Base-by-base conservation (phyloP, 75 land plant species). In the Picea sitchensis region DNA sequence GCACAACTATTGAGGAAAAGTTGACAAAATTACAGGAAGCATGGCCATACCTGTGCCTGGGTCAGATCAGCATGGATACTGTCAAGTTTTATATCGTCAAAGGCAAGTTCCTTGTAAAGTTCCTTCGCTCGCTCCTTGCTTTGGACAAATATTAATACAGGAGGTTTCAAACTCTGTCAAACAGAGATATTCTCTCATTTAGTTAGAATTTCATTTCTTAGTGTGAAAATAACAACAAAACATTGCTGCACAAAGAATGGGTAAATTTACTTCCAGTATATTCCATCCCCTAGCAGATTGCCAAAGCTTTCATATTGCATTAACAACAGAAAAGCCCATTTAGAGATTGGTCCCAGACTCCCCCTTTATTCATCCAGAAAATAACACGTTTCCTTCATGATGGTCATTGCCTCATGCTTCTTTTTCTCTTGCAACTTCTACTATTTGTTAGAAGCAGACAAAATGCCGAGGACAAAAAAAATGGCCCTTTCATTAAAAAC, bases 61-160 rank as follows among this genome's bases (percentile, higher is more conserved):
- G 91, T 83, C 21, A 98, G 82, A 83, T 95, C 99, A 76, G 98
- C 88, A 87, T 97, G 99, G 62, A 95, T 93, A 54, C 92, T 90
- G 83, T 83, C 96, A 80, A 84, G 90, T 75, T 84, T 93, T 30
- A 97, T 80, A 47, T 91, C 80, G 41, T 90, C 98, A 84, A 79
- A 90, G 61, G 74, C 85, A 14, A 97, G 81, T 69, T 91, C 96
- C 65, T 82, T 88, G 85, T 88, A 94, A 15, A 97, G 94, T 71
- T 97, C 89, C 61, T 95, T 93, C 34, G 94, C 98, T 56, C 98
- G 86, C 77, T 97, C 99, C 78, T 95, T 97, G 85, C 94, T 92
- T 90, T 97, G 95, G 23, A 97, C 98, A 87, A 97, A 95, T 9
- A 95, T 71, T 44, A 97, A 77, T 17, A 95, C 81, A 21, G 99